Conservation (phyloP, 352 stramenopile species). For the Phytopythium mirpurense region DNA sequence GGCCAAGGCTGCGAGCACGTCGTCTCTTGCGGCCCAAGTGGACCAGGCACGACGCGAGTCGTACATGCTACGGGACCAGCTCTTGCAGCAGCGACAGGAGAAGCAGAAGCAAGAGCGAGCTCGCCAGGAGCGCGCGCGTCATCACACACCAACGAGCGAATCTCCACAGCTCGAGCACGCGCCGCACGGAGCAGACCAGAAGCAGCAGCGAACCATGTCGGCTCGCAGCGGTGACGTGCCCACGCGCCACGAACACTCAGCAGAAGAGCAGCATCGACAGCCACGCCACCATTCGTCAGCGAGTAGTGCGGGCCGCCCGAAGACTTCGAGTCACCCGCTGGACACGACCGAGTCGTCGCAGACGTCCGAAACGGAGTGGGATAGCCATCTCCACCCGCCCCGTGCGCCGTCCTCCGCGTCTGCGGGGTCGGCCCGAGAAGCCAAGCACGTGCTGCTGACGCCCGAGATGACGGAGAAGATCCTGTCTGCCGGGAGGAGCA, state of each 20-base stretch:
- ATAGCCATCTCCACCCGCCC: background rate
- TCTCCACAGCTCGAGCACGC: background rate
- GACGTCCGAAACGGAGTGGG: background rate
- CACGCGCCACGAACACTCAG: background rate
- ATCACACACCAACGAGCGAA: background rate
- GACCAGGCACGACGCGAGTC: slow-evolving; percentile 12
- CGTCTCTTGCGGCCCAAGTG: slow-evolving; percentile 17
- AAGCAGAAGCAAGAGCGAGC: slow-evolving; percentile 5
- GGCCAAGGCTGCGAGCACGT: slow-evolving; percentile 22
- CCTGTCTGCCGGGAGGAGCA: slow-evolving; percentile 13
- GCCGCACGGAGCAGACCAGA: background rate
- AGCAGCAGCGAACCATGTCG: background rate
- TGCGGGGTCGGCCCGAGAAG: background rate
- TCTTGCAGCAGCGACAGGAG: slow-evolving; percentile 12
- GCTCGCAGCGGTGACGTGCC: background rate
- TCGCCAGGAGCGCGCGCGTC: background rate
- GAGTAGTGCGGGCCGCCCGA: background rate
- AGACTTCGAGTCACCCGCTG: slow-evolving; percentile 1
- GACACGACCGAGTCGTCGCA: slow-evolving; percentile 4
- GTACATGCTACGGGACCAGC: slow-evolving; percentile 19
- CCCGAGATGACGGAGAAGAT: slow-evolving; percentile 17
- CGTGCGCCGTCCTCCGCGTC: background rate
- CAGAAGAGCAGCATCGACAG: slow-evolving; percentile 1
- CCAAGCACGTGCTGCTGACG: slow-evolving; percentile 1
- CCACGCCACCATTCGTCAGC: slow-evolving; percentile 2